phyloP scores from a whole-genome alignment of 176 grass and related monocot genomes.

The Aegilops sharonensis region DNA sequence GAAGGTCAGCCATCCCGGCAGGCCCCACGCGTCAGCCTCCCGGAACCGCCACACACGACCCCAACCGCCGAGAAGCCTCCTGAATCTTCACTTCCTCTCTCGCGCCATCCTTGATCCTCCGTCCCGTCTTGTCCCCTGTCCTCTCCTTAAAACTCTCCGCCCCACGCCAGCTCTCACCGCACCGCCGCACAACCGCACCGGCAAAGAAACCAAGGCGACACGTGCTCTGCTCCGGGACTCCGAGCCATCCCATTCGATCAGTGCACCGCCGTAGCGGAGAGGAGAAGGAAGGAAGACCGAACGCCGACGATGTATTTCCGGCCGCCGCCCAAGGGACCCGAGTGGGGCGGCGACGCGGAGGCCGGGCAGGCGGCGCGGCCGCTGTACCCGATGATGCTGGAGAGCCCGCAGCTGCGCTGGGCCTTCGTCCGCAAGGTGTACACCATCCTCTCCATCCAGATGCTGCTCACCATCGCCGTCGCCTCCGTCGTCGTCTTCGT shows the following conservation, averaged over 20 bases:
- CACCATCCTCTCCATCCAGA: conserved; percentile 81
- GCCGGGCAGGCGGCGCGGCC: conserved; percentile 25
- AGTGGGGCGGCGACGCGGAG: conserved; percentile 55
- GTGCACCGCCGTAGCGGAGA: not conserved
- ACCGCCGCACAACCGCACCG: not conserved
- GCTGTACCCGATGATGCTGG: conserved; percentile 92
- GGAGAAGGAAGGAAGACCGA: not conserved
- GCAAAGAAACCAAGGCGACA: not conserved
- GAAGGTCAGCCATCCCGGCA: not conserved
- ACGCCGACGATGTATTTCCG: conserved; percentile 53
- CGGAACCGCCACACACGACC: not conserved
- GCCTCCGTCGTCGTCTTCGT: conserved; percentile 72
- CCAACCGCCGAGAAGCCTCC: conserved; percentile 6
- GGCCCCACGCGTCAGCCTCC: conserved; percentile 22
- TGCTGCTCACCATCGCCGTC: conserved; percentile 76
- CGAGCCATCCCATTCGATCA: not conserved
- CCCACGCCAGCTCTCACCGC: not conserved
- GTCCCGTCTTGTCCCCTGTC: not conserved
- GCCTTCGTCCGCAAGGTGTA: conserved; percentile 87
- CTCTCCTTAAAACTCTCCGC: conserved; percentile 27
- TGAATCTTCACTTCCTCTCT: conserved; percentile 42
- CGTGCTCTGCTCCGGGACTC: not conserved
- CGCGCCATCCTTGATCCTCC: conserved; percentile 1
- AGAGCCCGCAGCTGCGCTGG: conserved; percentile 82
- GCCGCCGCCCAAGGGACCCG: conserved; percentile 46